phyloP scores from a whole-genome alignment of 192 early-diverging fungal genomes.

The Dispira simplex region DNA sequence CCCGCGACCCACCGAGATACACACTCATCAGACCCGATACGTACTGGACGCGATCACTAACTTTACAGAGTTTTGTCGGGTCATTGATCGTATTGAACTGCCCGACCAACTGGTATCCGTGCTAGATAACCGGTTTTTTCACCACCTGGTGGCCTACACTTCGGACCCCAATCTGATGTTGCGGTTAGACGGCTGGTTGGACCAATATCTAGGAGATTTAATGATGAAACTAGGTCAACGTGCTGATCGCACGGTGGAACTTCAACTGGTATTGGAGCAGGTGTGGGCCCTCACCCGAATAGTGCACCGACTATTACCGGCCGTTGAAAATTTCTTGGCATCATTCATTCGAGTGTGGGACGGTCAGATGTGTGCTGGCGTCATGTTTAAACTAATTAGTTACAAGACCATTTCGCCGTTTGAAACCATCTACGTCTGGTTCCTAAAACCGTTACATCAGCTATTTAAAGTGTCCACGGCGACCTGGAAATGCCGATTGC shows the following conservation, averaged over 20 bases:
- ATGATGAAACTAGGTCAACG: background rate
- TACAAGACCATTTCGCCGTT: background rate
- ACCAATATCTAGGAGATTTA: background rate
- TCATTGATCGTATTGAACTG: conserved; percentile 28
- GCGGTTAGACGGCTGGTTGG: background rate
- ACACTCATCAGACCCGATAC: background rate
- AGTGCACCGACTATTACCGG: background rate
- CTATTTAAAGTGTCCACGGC: background rate
- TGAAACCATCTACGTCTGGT: background rate
- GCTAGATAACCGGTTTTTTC: conserved; percentile 26
- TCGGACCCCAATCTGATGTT: conserved; percentile 16
- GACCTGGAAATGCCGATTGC: background rate
- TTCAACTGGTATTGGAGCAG: background rate
- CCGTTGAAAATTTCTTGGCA: background rate
- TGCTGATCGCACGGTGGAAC: background rate
- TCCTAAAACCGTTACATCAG: conserved; percentile 2
- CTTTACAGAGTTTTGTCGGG: conserved; percentile 22
- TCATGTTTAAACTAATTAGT: background rate
- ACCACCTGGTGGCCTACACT: conserved; percentile 30
- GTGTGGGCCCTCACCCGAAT: background rate
- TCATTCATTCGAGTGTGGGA: background rate
- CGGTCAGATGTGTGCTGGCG: background rate
- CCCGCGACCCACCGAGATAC: background rate
- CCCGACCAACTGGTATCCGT: conserved; percentile 29
- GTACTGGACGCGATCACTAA: conserved; percentile 21